phyloP scores from a whole-genome alignment of 129 eudicot genomes.

The Solidago caesia region DNA sequence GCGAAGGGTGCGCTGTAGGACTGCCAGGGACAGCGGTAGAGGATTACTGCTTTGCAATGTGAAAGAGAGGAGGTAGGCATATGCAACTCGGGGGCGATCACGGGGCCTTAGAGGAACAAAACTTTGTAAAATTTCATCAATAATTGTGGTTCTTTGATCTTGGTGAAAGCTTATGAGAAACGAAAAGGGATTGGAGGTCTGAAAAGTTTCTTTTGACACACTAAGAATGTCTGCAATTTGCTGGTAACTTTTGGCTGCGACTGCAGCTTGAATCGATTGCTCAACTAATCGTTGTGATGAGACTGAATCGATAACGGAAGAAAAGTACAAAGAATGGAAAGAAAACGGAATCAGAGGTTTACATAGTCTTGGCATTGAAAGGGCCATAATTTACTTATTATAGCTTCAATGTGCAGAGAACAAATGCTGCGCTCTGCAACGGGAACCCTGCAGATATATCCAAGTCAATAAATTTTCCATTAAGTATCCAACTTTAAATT shows the following conservation, averaged over 20 bases:
- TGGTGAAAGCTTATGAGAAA: slow-evolving; percentile 47
- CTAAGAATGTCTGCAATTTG: slow-evolving; percentile 49
- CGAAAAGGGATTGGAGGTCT: slow-evolving; percentile 48
- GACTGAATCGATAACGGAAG: slow-evolving; percentile 15
- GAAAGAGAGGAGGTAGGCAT: slow-evolving; percentile 59
- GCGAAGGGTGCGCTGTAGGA: slow-evolving; percentile 67
- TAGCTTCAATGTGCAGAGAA: background rate
- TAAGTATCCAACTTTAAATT: background rate
- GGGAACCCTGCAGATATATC: slow-evolving; percentile 6
- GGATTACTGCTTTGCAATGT: slow-evolving; percentile 50
- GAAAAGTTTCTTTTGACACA: slow-evolving; percentile 9
- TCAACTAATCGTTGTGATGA: slow-evolving; percentile 33
- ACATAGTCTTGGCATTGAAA: slow-evolving; percentile 17
- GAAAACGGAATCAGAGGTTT: slow-evolving; percentile 6
- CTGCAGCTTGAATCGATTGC: slow-evolving; percentile 49
- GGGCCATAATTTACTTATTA: slow-evolving; percentile 26
- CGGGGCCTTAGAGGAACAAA: slow-evolving; percentile 66
- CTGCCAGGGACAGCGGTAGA: slow-evolving; percentile 60
- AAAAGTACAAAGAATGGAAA: slow-evolving; percentile 10
- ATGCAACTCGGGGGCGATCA: slow-evolving; percentile 39
- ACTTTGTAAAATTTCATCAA: slow-evolving; percentile 65
- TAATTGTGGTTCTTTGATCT: slow-evolving; percentile 37
- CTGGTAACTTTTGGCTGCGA: slow-evolving; percentile 43
- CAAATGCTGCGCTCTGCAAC: background rate
- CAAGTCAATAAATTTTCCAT: slow-evolving; percentile 1